These are phyloP conservation scores for Tinospora cordifolia DNA, from an alignment of 164 flowering plant species.

Conservation along the genomic window DNA sequence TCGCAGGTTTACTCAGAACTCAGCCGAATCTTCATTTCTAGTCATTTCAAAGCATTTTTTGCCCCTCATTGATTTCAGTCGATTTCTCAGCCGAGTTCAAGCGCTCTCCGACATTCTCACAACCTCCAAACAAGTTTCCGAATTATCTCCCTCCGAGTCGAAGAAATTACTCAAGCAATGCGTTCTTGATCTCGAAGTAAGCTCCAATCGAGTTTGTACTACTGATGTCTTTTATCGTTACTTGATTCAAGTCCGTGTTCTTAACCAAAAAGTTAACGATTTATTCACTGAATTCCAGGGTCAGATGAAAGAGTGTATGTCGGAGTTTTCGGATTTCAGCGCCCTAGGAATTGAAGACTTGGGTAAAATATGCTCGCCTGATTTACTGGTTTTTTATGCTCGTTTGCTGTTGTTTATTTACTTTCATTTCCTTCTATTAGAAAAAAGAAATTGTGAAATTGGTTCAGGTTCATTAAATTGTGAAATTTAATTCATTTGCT, in stretches of 20 bases:
- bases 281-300: constrained; percentile 19
- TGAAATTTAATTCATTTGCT: no score
- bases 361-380: constrained; percentile 18
- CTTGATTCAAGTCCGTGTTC: background rate
- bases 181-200: constrained; percentile 32
- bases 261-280: background rate
- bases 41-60: background rate
- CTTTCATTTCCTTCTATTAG: no score
- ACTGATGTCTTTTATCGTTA: background rate
- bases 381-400: background rate
- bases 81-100: constrained; percentile 24
- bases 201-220: no score
- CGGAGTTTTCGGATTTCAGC: constrained; percentile 28
- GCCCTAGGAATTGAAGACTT: constrained; percentile 26
- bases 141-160: constrained; percentile 10
- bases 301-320: constrained; percentile 25
- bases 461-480: background rate
- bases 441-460: no score
- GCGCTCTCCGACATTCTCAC: constrained; percentile 23
- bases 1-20: constrained; percentile 4
- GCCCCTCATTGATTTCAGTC: background rate
- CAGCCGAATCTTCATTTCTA: background rate
- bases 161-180: constrained; percentile 25
- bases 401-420: no score
- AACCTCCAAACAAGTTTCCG: constrained; percentile 7